Conservation (phyloP, 2,329 filamentous ascomycete genomes). For the Penicillium thymicola region DNA sequence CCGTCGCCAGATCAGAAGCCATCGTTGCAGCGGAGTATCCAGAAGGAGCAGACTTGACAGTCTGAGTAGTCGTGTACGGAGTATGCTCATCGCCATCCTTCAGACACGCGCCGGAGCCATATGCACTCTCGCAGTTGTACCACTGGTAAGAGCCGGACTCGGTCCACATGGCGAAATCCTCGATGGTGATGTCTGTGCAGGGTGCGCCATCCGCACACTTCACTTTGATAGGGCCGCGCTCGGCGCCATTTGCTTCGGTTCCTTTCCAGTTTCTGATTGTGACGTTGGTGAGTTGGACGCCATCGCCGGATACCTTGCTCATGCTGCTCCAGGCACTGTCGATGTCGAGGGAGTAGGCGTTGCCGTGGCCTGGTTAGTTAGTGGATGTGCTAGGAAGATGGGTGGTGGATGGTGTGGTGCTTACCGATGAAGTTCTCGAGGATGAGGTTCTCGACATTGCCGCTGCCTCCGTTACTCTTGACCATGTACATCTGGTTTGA, state of each 20-base stretch:
- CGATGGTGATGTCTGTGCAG: not conserved
- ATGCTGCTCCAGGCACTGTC: not conserved
- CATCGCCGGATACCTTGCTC: not conserved
- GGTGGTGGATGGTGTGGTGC: not conserved
- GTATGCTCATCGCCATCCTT: not conserved
- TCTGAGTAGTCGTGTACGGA: not conserved
- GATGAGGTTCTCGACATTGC: not conserved
- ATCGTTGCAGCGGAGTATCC: not conserved
- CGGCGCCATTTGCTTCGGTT: not conserved
- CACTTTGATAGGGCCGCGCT: not conserved
- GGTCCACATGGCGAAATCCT: not conserved
- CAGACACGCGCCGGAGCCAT: not conserved
- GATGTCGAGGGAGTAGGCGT: not conserved
- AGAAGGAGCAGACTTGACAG: not conserved
- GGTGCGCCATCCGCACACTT: not conserved
- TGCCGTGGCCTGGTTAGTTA: not conserved
- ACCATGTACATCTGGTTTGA: not conserved
- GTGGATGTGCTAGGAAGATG: not conserved
- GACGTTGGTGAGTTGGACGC: not conserved
- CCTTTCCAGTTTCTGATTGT: not conserved
- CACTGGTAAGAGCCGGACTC: not conserved
- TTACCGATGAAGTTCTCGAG: not conserved
- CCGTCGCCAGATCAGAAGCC: not conserved
- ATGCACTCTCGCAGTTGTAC: not conserved
- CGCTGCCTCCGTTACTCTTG: not conserved